A percentile compares a stretch with the other conserved stretches of the same genome.
Conservation (phyloP, 2,329 filamentous ascomycete genomes). For the Fusarium sp. region DNA sequence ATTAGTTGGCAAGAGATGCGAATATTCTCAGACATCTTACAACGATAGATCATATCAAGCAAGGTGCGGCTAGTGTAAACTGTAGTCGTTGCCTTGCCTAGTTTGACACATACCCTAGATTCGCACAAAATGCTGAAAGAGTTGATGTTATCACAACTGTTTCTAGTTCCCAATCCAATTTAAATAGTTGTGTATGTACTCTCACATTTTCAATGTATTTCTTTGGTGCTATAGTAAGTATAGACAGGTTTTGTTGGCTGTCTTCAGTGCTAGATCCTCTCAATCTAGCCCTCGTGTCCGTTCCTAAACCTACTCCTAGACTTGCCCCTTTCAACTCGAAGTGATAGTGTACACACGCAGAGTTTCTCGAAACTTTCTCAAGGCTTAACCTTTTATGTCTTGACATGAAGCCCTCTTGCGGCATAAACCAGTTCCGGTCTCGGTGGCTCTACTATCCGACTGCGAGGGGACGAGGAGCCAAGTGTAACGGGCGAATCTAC, state of each 20-base stretch:
- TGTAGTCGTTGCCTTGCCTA: too few relatives aligned
- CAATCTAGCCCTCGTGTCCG: not conserved
- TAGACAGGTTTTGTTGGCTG: constrained; percentile 41
- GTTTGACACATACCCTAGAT: constrained; percentile 42
- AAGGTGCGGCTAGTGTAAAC: constrained; percentile 42
- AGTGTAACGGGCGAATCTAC: constrained; percentile 51
- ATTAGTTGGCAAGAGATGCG: constrained; percentile 47
- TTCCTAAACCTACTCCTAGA: not conserved
- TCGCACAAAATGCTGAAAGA: constrained; percentile 58
- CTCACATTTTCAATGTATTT: constrained; percentile 44
- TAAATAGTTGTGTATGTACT: not conserved
- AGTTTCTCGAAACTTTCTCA: constrained; percentile 59
- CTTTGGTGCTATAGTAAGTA: constrained; percentile 42
- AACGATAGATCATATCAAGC: constrained; percentile 55
- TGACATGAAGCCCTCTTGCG: constrained; percentile 58
- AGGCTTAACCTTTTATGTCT: constrained; percentile 66
- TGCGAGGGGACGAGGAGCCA: constrained; percentile 42
- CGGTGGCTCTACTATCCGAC: constrained; percentile 55
- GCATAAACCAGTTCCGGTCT: constrained; percentile 46
- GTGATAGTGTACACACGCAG: not conserved
- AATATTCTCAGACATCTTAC: constrained; percentile 54
- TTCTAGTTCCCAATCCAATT: constrained; percentile 46
- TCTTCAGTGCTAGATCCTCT: constrained; percentile 51
- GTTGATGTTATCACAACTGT: constrained; percentile 51
- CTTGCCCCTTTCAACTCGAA: constrained; percentile 45